These are phyloP conservation scores for Ceriops zippeliana DNA, from an alignment of 345 rosid genomes.

Conservation along the genomic window DNA sequence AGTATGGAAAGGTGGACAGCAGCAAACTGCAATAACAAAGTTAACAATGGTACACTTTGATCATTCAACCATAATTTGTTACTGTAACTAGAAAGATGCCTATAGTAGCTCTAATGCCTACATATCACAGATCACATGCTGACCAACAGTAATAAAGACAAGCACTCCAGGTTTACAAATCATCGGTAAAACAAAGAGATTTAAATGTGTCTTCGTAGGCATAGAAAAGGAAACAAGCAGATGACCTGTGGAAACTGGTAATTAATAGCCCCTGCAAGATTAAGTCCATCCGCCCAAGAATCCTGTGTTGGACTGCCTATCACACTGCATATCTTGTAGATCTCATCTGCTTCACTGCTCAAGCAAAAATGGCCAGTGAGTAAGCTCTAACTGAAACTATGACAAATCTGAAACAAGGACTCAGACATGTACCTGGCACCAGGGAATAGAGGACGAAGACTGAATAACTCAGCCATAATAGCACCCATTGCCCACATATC, in stretches of 20 bases:
- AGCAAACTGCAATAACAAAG: slow-evolving; percentile 41
- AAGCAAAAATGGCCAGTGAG: neutral
- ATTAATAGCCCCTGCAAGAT: slow-evolving; percentile 64
- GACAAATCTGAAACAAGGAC: neutral
- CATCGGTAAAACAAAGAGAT: neutral
- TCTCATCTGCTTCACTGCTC: slow-evolving; percentile 84
- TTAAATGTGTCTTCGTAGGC: neutral
- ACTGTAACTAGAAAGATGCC: neutral
- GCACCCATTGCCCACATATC: slow-evolving; percentile 98
- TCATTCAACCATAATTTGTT: neutral
- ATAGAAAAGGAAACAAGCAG: neutral
- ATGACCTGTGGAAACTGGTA: slow-evolving; percentile 54
- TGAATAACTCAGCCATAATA: slow-evolving; percentile 74
- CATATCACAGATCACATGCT: too few species aligned
- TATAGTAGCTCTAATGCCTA: too few species aligned
- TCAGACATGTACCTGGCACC: slow-evolving; percentile 51
- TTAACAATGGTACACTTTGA: neutral
- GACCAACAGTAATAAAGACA: neutral
- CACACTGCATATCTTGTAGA: slow-evolving; percentile 74
- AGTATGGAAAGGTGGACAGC: slow-evolving; percentile 49
- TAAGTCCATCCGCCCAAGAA: slow-evolving; percentile 72
- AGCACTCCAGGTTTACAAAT: neutral
- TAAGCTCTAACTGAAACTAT: neutral
- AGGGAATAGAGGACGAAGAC: slow-evolving; percentile 74
- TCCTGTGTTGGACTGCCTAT: slow-evolving; percentile 69